phyloP scores from a whole-genome alignment of 495 filamentous ascomycete species.

The Umbilicaria muhlenbergii region DNA sequence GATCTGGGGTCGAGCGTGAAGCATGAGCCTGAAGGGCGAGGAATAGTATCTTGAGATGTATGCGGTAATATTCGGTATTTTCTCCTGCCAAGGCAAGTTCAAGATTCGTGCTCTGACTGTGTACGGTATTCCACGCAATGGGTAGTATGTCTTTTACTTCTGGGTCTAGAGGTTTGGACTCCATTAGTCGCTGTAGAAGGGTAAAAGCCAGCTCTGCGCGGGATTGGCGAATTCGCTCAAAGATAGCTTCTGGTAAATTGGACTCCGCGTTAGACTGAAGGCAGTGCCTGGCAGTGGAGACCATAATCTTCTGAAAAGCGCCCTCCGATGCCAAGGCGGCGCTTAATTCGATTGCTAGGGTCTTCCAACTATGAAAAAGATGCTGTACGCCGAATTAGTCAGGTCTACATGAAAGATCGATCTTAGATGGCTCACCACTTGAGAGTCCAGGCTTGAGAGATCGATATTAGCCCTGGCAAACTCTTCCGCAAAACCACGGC shows the following conservation, averaged over 20 bases:
- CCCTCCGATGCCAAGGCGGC: slow-evolving; percentile 43
- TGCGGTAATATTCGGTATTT: slow-evolving; percentile 61
- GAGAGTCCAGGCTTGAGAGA: slow-evolving; percentile 76
- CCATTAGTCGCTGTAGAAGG: slow-evolving; percentile 59
- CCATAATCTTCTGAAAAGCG: slow-evolving; percentile 50
- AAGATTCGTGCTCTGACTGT: slow-evolving; percentile 46
- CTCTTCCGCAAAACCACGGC: slow-evolving; percentile 60
- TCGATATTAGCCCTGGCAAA: slow-evolving; percentile 79
- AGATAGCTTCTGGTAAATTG: slow-evolving; percentile 54
- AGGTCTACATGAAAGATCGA: slow-evolving; percentile 6
- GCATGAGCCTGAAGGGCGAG: slow-evolving; percentile 55
- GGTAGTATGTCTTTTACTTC: slow-evolving; percentile 48
- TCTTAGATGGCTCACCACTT: slow-evolving; percentile 48
- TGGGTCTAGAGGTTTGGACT: slow-evolving; percentile 38
- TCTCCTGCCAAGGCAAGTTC: slow-evolving; percentile 40
- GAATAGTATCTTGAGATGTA: slow-evolving; percentile 71
- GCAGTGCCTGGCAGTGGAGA: slow-evolving; percentile 53
- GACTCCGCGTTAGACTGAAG: slow-evolving; percentile 51
- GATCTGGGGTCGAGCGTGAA: slow-evolving; percentile 5
- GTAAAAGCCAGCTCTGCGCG: slow-evolving; percentile 62
- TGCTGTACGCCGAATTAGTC: slow-evolving; percentile 29
- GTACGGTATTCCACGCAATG: slow-evolving; percentile 52
- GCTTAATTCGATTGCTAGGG: slow-evolving; percentile 71
- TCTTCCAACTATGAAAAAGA: slow-evolving; percentile 79
- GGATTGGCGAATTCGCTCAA: slow-evolving; percentile 50